Base-by-base conservation (phyloP, 108 stramenopile genomes). In the Nannochloropsis salina region DNA sequence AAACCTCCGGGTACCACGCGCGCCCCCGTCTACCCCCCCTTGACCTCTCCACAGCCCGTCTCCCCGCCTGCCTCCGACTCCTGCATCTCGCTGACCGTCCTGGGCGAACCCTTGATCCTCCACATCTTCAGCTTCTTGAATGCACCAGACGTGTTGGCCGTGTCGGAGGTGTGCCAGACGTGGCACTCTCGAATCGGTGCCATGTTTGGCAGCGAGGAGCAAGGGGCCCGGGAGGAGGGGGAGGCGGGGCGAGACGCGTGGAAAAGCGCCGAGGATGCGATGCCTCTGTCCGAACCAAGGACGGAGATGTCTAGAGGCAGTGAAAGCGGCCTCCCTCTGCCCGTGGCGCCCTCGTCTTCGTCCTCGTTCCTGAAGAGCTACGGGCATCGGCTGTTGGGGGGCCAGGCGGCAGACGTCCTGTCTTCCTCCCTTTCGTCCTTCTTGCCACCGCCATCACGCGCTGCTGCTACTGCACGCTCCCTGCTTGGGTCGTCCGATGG, bases 81-180 rank as follows among this genome's bases (percentile, higher is more conserved):
- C 61, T n/a, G n/a, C 0, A n/a, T n/a, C 15, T n/a, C 8, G 20
- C 4, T 74, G 20, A 74, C 61, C 61, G n/a, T n/a, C n/a, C n/a
- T 74, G n/a, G 61, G n/a, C 15, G 61, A 74, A 74, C 8, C 61
- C 15, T 74, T 74, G n/a, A n/a, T 74, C 2, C 61, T 74, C 15
- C 61, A 2, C n/a, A n/a, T 74, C 20, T 74, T 74, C 61, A 74
- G 61, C 61, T 74, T 74, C n/a, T n/a, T 74, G 61, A 74, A 74
- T n/a, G 61, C 61, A n/a, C n/a, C 61, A 1, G 61, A 74, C n/a
- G 61, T 74, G 6, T 8, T 74, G 61, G 61, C 61, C 61, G n/a
- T 74, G 61, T 74, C 61, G 15, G 61, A 74, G n/a, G 61, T 74
- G 20, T 74, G 61, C 61, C 15, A 74, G 6, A n/a, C 61, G 8